These are phyloP conservation scores for Clonostachys sp. DNA, from an alignment of 2,329 filamentous ascomycete genomes.

Conservation along the genomic window DNA sequence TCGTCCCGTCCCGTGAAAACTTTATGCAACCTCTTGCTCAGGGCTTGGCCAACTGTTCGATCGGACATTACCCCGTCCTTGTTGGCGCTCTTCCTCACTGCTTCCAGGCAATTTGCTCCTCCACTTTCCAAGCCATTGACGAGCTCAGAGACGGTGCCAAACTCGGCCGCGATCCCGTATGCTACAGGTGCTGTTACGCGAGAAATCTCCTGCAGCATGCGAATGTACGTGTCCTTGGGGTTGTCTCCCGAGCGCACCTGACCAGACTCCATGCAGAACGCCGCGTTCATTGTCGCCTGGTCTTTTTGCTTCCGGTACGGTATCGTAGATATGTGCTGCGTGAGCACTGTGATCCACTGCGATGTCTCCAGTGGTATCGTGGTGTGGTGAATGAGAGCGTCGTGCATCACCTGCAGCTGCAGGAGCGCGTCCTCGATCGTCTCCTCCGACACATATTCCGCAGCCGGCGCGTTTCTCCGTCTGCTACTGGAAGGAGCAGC, in stretches of 20 bases:
- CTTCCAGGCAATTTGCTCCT: slow-evolving; percentile 59
- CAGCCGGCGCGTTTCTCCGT: slow-evolving; percentile 28
- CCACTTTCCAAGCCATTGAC: slow-evolving; percentile 51
- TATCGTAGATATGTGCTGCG: slow-evolving; percentile 72
- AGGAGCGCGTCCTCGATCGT: slow-evolving; percentile 67
- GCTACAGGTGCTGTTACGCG: slow-evolving; percentile 70
- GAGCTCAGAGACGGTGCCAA: slow-evolving; percentile 51
- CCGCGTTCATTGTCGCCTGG: slow-evolving; percentile 43
- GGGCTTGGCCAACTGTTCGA: slow-evolving; percentile 47
- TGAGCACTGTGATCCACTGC: slow-evolving; percentile 69
- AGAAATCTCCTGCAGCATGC: slow-evolving; percentile 72
- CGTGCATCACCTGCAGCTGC: slow-evolving; percentile 63
- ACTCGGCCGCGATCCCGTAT: slow-evolving; percentile 61
- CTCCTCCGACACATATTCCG: slow-evolving; percentile 60
- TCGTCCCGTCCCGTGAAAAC: slow-evolving; percentile 56
- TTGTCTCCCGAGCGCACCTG: slow-evolving; percentile 70
- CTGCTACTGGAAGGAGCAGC: slow-evolving; percentile 14
- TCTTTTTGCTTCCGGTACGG: slow-evolving; percentile 61
- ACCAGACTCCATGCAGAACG: slow-evolving; percentile 76
- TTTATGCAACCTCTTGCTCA: slow-evolving; percentile 55
- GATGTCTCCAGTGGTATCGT: slow-evolving; percentile 56
- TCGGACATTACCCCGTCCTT: slow-evolving; percentile 53
- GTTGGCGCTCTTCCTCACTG: slow-evolving; percentile 53
- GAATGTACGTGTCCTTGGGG: slow-evolving; percentile 61
- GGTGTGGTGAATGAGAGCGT: slow-evolving; percentile 67